These are phyloP conservation scores for Pythium angustatum DNA, from an alignment of 352 stramenopile species.

Conservation along the genomic window DNA sequence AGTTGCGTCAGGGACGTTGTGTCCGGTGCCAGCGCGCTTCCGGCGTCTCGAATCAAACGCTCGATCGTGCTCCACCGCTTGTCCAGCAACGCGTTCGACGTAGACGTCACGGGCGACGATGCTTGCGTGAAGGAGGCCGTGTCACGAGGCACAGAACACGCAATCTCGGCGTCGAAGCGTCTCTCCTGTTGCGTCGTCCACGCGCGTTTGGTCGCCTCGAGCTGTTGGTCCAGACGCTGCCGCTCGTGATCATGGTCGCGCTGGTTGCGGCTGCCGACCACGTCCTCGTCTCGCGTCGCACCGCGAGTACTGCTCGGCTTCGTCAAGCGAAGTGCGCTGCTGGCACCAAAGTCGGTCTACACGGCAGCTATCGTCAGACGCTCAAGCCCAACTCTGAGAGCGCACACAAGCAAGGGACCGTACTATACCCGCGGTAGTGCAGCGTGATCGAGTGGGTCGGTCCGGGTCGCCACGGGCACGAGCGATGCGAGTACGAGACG, in stretches of 20 bases:
- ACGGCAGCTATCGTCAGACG: neutral
- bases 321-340: conserved; percentile 9
- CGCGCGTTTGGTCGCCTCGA: conserved; percentile 6
- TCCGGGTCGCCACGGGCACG: conserved; percentile 21
- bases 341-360: conserved; percentile 21
- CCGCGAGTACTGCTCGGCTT: neutral
- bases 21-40: neutral
- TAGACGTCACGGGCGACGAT: neutral
- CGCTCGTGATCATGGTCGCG: conserved; percentile 21
- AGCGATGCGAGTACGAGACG: conserved; percentile 28
- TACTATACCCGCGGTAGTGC: neutral
- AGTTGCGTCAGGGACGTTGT: neutral
- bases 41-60: conserved; percentile 8
- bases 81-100: neutral
- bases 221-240: conserved; percentile 2
- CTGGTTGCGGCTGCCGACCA: conserved; percentile 16
- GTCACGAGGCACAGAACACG: no score
- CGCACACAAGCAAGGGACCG: neutral
- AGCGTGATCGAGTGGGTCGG: conserved; percentile 20
- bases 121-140: neutral
- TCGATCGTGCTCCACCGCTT: conserved; percentile 1
- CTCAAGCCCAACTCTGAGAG: no score
- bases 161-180: conserved; percentile 10
- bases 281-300: neutral
- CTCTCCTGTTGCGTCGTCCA: conserved; percentile 24